These are phyloP conservation scores for Solanum paucissectum DNA, from an alignment of 257 asterid species.

Conservation along the genomic window DNA sequence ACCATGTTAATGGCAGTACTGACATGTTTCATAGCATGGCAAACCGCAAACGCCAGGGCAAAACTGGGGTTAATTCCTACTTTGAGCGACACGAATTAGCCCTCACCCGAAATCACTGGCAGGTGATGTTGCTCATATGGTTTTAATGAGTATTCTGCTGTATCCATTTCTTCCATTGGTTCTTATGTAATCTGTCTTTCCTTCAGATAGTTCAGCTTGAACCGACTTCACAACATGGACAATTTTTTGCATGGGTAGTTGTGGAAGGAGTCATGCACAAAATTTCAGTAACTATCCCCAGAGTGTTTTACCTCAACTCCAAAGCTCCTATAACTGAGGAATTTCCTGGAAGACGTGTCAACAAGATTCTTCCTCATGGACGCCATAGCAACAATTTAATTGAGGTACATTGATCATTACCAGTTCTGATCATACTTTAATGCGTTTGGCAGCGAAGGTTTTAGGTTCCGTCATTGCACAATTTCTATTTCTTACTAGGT, in stretches of 20 bases:
- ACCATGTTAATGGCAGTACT: constrained; percentile 23
- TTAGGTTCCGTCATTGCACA: neutral
- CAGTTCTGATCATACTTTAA: neutral
- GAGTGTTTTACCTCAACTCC: constrained; percentile 87
- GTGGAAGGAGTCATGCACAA: constrained; percentile 85
- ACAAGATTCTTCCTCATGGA: constrained; percentile 93
- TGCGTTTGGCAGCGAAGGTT: neutral
- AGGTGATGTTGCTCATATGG: constrained; percentile 41
- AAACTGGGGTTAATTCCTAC: constrained; percentile 63
- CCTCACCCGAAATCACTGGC: constrained; percentile 82
- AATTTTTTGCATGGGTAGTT: constrained; percentile 84
- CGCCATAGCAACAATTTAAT: constrained; percentile 69
- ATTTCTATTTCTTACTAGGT: constrained; percentile 35
- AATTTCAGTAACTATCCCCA: constrained; percentile 63
- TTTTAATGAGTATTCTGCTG: neutral
- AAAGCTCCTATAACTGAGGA: constrained; percentile 94
- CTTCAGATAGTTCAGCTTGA: constrained; percentile 78
- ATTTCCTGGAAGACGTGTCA: constrained; percentile 89
- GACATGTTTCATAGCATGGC: constrained; percentile 23
- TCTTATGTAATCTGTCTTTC: constrained; percentile 3
- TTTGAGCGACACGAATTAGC: constrained; percentile 77
- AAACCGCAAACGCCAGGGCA: constrained; percentile 38
- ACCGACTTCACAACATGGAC: constrained; percentile 66
- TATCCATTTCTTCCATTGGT: constrained; percentile 1
- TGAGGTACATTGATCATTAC: constrained; percentile 40